These are phyloP conservation scores for Nitzschia palea DNA, from an alignment of 108 stramenopile genomes.

Conservation along the genomic window DNA sequence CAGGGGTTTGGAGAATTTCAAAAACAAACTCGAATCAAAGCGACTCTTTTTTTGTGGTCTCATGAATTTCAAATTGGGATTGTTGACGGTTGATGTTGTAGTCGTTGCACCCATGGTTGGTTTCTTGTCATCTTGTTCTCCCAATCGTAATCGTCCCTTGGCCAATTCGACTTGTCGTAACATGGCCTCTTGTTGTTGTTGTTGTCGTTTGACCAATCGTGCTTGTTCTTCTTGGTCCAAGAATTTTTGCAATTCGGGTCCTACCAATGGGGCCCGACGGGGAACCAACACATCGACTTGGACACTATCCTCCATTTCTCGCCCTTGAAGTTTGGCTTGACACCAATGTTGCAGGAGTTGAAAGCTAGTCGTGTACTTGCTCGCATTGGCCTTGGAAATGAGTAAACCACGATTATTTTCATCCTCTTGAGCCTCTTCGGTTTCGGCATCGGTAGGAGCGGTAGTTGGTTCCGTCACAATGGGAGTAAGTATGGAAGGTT, in stretches of 20 bases:
- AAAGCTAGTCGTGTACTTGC: conserved; percentile 64
- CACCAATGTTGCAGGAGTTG: conserved; percentile 82
- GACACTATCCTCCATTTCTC: conserved; percentile 86
- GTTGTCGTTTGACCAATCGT: conserved; percentile 36
- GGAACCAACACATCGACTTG: conserved; percentile 74
- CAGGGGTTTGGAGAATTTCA: conserved; percentile 89
- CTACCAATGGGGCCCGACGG: conserved; percentile 60
- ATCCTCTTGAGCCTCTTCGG: conserved; percentile 31
- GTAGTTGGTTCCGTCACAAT: neutral
- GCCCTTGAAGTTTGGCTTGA: conserved; percentile 66
- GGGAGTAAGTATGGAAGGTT: no score
- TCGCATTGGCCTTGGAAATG: conserved; percentile 33
- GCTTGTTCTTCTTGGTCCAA: conserved; percentile 73
- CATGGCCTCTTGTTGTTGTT: conserved; percentile 77
- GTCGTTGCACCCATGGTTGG: neutral
- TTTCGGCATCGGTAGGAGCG: conserved; percentile 24
- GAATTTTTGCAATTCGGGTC: conserved; percentile 67
- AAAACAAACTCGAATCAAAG: conserved; percentile 84
- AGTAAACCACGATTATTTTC: conserved; percentile 28
- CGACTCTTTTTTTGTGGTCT: conserved; percentile 72
- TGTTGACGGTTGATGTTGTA: neutral
- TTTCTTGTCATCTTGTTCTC: conserved; percentile 48
- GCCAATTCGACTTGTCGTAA: conserved; percentile 83
- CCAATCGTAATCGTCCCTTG: conserved; percentile 72
- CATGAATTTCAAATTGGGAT: conserved; percentile 20